phyloP scores from a whole-genome alignment of 371 early-diverging fungal species.

The Rozella allomycis region DNA sequence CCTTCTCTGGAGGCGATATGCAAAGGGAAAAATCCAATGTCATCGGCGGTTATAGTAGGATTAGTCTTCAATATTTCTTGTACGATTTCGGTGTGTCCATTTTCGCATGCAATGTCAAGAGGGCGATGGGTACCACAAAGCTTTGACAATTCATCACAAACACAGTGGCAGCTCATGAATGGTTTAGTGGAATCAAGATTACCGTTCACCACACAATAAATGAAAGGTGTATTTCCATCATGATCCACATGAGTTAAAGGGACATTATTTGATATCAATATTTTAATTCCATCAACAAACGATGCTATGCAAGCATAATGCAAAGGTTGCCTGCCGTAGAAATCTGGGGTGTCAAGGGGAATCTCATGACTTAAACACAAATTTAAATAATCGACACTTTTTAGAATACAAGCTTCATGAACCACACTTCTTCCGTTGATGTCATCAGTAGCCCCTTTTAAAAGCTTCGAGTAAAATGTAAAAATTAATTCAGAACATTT shows the following conservation, averaged over 20 bases:
- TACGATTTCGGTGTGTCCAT: constrained; percentile 67
- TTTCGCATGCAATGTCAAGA: constrained; percentile 64
- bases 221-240: constrained; percentile 63
- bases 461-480: too few species aligned
- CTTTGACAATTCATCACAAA: too few species aligned
- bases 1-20: constrained; percentile 77
- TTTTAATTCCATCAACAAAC: too few species aligned
- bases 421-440: too few species aligned
- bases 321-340: constrained; percentile 64
- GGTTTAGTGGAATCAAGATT: constrained; percentile 11
- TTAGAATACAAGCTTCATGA: too few species aligned
- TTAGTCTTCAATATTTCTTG: constrained; percentile 47
- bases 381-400: too few species aligned
- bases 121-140: constrained; percentile 33
- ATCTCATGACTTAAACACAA: too few species aligned
- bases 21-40: constrained; percentile 58
- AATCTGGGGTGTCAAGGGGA: too few species aligned
- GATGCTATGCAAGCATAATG: constrained; percentile 86
- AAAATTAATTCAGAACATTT: too few species aligned
- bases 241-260: constrained; percentile 31
- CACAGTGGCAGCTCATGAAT: constrained; percentile 36
- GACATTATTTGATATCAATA: not conserved
- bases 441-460: too few species aligned
- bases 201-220: constrained; percentile 63
- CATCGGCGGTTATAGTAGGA: constrained; percentile 30